Evolutionary conservation across 192 early-diverging fungal species (phyloP).

Genomic region (Piromyces sp.): DNA sequence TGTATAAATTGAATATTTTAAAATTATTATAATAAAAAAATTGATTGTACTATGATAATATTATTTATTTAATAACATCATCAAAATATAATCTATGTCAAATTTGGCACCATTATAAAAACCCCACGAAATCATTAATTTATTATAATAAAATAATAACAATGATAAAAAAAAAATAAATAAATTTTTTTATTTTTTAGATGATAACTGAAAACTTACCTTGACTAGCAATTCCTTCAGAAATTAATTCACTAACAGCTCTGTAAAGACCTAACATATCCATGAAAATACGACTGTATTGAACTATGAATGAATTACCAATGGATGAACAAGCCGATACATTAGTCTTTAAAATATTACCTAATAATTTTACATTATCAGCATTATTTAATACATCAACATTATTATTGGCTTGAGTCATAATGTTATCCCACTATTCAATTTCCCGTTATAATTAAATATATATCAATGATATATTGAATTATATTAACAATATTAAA

Average conservation of each 20-base stretch:
- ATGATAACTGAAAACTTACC: constrained; percentile 13
- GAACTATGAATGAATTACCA: constrained; percentile 71
- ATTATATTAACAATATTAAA: no score
- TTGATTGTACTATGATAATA: no score
- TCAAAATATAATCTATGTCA: no score
- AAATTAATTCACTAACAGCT: constrained; percentile 69
- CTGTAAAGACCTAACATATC: constrained; percentile 86
- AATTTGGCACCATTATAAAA: no score
- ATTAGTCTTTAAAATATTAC: constrained; percentile 90
- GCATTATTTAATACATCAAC: constrained; percentile 52
- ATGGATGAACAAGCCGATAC: constrained; percentile 76
- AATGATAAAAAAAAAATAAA: background rate
- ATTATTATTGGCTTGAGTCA: constrained; percentile 49
- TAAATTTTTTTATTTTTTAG: no score
- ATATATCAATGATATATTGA: no score
- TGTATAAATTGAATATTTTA: no score
- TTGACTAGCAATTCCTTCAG: constrained; percentile 49
- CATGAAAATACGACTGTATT: constrained; percentile 76
- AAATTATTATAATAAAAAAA: no score
- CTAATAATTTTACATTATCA: constrained; percentile 72
- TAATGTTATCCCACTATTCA: constrained; percentile 60
- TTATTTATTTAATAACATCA: no score
- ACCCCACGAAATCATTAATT: no score
- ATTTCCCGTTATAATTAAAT: no score
- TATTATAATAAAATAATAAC: no score